Evolutionary conservation across 176 grass and related monocot genomes (phyloP), one percentile per base, ranked within the genome.

Genomic region (Zizania latifolia): DNA sequence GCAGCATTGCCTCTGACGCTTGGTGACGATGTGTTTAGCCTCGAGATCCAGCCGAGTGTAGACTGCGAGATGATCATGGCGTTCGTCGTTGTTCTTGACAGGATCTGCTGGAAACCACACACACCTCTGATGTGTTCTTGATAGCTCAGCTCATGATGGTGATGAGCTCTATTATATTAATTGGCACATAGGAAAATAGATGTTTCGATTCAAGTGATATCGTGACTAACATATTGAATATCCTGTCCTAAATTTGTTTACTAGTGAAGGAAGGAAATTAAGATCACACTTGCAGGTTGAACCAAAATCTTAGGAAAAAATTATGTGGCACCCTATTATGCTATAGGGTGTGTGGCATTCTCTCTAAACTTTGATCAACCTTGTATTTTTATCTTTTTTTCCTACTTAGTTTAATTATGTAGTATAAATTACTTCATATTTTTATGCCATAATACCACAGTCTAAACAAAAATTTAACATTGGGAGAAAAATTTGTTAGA

Each of bases 21-120:
- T 27, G 82, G 78, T 0, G 76, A 94, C n/a, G 95, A 98, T 27
- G 95, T 98, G 28, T 94, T 98, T 85, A 98, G 75, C 72, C 84
- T 98, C 1, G 44, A 73, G 1, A 68, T 98, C 53, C 68, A 82
- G 30, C 89, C 86, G 0, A 35, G 37, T 10, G 70, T 72, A 0
- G 94, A 97, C 2, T 68, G 53, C n/a, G 32, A 70, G 32, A 74
- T 86, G 59, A 72, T 91, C 72, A 93, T 97, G 94, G 90, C 88
- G 26, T 78, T 91, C 2, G 58, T 97, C 16, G 83, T 97, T 1
- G 68, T 97, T 14, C 84, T 97, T 70, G 94, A 97, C 63, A 71
- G 94, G 51, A 97, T 93, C 34, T 93, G 90, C 77, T 64, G 63
- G 59, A 89, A 62, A 38, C 70, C 66, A 3, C 82, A 73, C 62